Conservation (phyloP, 352 stramenopile species). For the Pythium scleroteichum region DNA sequence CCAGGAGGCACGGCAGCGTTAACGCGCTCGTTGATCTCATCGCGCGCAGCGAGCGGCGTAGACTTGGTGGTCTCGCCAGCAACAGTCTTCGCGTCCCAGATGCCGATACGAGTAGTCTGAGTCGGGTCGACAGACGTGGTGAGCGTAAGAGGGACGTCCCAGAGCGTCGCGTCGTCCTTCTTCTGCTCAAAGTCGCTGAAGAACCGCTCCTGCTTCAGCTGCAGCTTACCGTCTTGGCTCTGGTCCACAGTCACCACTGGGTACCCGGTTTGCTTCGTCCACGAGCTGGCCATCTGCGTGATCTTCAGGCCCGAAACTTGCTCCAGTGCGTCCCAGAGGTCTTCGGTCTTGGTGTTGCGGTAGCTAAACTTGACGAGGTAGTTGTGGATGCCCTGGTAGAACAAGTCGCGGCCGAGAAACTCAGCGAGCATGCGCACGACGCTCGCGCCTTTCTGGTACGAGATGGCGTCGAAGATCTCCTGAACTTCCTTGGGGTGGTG, state of each 20-base stretch:
- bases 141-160: constrained; percentile 84
- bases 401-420: constrained; percentile 61
- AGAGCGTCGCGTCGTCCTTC: constrained; percentile 56
- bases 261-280: constrained; percentile 95
- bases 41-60: constrained; percentile 54
- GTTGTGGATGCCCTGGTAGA: constrained; percentile 83
- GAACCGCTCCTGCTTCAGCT: constrained; percentile 92
- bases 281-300: constrained; percentile 90
- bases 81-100: constrained; percentile 44
- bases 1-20: constrained; percentile 49
- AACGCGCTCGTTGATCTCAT: constrained; percentile 86
- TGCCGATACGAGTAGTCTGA: constrained; percentile 49
- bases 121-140: constrained; percentile 43
- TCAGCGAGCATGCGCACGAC: constrained; percentile 71
- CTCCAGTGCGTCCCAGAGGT: constrained; percentile 94
- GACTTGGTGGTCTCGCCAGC: background rate
- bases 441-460: constrained; percentile 91
- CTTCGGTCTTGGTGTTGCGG: constrained; percentile 93
- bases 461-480: constrained; percentile 98
- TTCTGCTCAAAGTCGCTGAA: constrained; percentile 82
- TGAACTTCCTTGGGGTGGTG: constrained; percentile 92
- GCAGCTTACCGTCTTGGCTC: constrained; percentile 54
- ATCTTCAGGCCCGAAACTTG: constrained; percentile 88
- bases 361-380: constrained; percentile 95
- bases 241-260: constrained; percentile 86